phyloP scores from a whole-genome alignment of 2,329 filamentous ascomycete genomes.

The Byssothecium circinans region DNA sequence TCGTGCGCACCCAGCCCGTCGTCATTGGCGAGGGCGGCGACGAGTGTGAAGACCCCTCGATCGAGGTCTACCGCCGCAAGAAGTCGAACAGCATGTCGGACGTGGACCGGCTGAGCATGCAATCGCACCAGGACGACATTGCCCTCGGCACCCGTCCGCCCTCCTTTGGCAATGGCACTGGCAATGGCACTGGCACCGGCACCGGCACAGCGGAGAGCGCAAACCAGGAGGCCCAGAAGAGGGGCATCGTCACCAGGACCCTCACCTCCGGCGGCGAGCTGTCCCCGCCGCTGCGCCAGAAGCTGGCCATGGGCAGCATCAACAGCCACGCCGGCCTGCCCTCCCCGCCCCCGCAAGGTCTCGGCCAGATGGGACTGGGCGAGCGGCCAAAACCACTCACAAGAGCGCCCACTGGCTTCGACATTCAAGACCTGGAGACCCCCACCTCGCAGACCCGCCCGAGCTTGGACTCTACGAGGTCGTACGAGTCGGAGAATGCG shows the following conservation, averaged over 20 bases:
- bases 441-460: conserved; percentile 13
- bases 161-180: conserved; percentile 23
- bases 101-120: conserved; percentile 19
- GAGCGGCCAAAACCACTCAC: conserved; percentile 34
- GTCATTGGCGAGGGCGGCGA: conserved; percentile 92
- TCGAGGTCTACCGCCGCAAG: conserved; percentile 69
- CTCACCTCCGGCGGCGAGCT: conserved; percentile 39
- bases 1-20: conserved; percentile 71
- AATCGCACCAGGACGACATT: conserved; percentile 33
- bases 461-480: conserved; percentile 38
- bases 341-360: conserved; percentile 28
- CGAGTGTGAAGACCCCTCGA: conserved; percentile 71
- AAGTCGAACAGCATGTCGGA: conserved; percentile 26
- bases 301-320: conserved; percentile 41
- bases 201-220: too few relatives aligned
- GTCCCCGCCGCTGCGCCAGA: conserved; percentile 41
- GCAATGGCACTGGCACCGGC: too few relatives aligned
- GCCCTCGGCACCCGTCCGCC: conserved; percentile 28
- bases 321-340: conserved; percentile 33
- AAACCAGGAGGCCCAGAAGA: conserved; percentile 24
- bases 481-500: conserved; percentile 32
- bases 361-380: conserved; percentile 41
- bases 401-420: conserved; percentile 40
- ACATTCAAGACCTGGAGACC: conserved; percentile 19
- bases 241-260: conserved; percentile 38